Base-by-base conservation (phyloP, 2,329 filamentous ascomycete species). In the Coniochaeta pulveracea region DNA sequence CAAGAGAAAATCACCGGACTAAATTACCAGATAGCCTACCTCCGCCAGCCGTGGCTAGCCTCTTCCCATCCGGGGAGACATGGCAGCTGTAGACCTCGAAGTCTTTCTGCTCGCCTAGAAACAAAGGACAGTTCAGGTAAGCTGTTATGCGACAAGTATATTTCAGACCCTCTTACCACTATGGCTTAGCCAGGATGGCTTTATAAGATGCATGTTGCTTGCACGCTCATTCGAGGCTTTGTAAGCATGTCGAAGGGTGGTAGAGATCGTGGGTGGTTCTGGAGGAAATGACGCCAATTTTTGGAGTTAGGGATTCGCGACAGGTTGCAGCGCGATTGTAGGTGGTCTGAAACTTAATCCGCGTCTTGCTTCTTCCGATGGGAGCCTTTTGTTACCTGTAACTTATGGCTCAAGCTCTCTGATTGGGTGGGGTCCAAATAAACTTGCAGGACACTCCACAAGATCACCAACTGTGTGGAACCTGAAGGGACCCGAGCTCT, bases 11-110 rank as follows among this genome's bases (percentile, higher is more conserved):
- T 23, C 21, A 23, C 21, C 21, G 21, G 21, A 23, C n/a, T 15
- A 29, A 10, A 16, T 28, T 14, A 4, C 14, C 34, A 19, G 35
- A 34, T 17, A 8, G 49, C 76, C 56, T 63, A 86, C 81, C 82
- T 71, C 91, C 89, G 48, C 88, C 91, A 40, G 89, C 91, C 14
- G 91, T 96, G 31, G 89, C 91, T 37, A 98, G 72, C 43, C 91
- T 77, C 51, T 77, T 80, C 44, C 89, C 91, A 61, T 98, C 91
- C 10, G 91, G 85, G 18, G 91, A 98, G 43, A 98, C 78, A 66
- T 96, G 85, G 57, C 89, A 96, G 62, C 85, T 94, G 64, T 96
- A 98, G 44, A 96, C 89, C 61, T 98, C 91, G 53, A 93, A 93
- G 55, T 96, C 88, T 55, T 95, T 96, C 56, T 93, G 85, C 64